These are phyloP conservation scores for Cudoniella acicularis DNA, from an alignment of 495 filamentous ascomycete species.

Conservation along the genomic window DNA sequence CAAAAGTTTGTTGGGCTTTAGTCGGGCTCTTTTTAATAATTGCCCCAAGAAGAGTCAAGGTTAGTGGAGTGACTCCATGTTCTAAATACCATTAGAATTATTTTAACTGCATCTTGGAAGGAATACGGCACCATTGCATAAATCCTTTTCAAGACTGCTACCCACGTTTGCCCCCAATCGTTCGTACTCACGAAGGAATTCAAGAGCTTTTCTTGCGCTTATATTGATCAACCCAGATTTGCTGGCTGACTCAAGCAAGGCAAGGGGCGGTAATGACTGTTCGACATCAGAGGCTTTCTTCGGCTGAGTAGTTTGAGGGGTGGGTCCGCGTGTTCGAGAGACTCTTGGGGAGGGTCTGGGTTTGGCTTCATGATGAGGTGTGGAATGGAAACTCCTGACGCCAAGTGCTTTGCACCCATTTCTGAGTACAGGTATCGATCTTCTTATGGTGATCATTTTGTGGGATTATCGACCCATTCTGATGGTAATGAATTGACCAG, in stretches of 20 bases:
- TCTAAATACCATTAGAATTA: constrained; percentile 2
- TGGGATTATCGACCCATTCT: neutral
- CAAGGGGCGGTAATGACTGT: constrained; percentile 11
- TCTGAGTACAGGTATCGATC: neutral
- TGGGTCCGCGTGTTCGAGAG: neutral
- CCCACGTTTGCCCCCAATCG: neutral
- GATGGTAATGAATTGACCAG: neutral
- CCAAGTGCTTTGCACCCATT: neutral
- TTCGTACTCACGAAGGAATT: constrained; percentile 12
- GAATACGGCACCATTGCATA: constrained; percentile 8
- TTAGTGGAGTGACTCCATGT: constrained; percentile 9
- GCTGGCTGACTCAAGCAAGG: constrained; percentile 10
- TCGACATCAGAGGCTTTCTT: neutral
- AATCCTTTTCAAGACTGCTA: constrained; percentile 2
- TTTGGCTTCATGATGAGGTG: neutral
- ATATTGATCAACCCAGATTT: constrained; percentile 21
- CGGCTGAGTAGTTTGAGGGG: neutral
- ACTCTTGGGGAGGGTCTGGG: constrained; percentile 4
- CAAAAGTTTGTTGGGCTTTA: constrained; percentile 1
- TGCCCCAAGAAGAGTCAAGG: constrained; percentile 10
- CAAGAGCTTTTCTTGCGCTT: constrained; percentile 6
- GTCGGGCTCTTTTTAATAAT: constrained; percentile 10
- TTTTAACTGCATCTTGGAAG: neutral
- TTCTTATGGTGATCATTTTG: neutral
- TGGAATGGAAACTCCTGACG: neutral